These are phyloP conservation scores for Starmerella bacillaris DNA, from an alignment of 805 yeast species.

Conservation along the genomic window DNA sequence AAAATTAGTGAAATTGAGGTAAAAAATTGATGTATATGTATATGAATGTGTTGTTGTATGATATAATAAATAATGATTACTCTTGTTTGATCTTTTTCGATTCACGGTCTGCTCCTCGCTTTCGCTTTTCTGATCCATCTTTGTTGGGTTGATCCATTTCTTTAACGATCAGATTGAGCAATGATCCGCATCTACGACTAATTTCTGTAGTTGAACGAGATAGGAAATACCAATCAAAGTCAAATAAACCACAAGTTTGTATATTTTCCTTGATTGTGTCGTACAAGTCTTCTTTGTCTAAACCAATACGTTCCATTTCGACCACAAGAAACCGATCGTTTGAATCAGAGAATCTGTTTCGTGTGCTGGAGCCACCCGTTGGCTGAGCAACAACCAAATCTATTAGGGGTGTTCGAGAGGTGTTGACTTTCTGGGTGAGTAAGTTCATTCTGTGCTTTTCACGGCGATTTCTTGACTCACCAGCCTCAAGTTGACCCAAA, in stretches of 20 bases:
- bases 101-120: too few relatives aligned
- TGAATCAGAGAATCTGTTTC: conserved; percentile 55
- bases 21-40: too few relatives aligned
- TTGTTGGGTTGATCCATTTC: too few relatives aligned
- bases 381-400: conserved; percentile 36
- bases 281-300: conserved; percentile 57
- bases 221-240: conserved; percentile 72
- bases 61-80: too few relatives aligned
- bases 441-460: conserved; percentile 57
- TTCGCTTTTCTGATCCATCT: too few relatives aligned
- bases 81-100: too few relatives aligned
- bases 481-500: conserved; percentile 62
- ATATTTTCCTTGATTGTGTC: conserved; percentile 61
- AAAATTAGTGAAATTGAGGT: too few relatives aligned
- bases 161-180: conserved; percentile 53
- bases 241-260: conserved; percentile 51
- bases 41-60: too few relatives aligned
- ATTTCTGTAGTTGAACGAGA: conserved; percentile 63
- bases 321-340: conserved; percentile 77
- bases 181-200: conserved; percentile 63
- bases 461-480: conserved; percentile 61
- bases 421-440: conserved; percentile 52
- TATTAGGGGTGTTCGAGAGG: conserved; percentile 55
- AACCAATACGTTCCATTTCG: conserved; percentile 58
- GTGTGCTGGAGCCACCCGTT: conserved; percentile 13